Base-by-base conservation (phyloP, 2,329 filamentous ascomycete species). In the Zymoseptoria ardabiliae region DNA sequence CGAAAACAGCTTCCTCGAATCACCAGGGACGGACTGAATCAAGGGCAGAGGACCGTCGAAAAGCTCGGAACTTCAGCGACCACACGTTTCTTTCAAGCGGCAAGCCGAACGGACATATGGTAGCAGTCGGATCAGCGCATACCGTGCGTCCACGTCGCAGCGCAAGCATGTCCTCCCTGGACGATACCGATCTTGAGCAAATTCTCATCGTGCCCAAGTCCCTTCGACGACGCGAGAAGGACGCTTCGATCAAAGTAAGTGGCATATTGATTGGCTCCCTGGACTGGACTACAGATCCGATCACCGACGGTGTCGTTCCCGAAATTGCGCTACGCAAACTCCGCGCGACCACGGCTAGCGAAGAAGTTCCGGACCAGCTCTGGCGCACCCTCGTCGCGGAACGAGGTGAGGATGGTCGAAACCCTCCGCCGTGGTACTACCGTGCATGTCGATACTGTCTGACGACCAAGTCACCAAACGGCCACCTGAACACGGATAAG, bases 231-330 rank as follows among this genome's bases (percentile, higher is more conserved):
- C 35, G 35, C 35, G 35, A 41, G 17, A 41, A 41, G 20, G 51
- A 50, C 20, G 22, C 28, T 20, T 56, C 54, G 10, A 56, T 58
- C 8, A 30, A 20, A 1, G 58, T 62, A 13, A 35, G 58, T 20
- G 60, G 60, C 10, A 55, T 62, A 5, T 8, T 22, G 3, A 19
- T 62, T 13, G 58, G 58, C 13, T 22, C 9, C 8, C 52, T 62
- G 9, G 21, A 17, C 7, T 60, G 60, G 60, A 10, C 8, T 20
- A 60, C 60, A 23, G 41, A 51, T 41, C 41, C 22, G 11, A 60
- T 60, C 25, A 23, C 54, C 2, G 58, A 62, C 23, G 60, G 58
- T 25, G 57, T 61, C 21, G 57, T 61, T 41, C 59, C 57, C 50
- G 25, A 28, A 9, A 1, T 28, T 28, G 25, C 25, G 25, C 25